A percentile compares a stretch with the other conserved stretches of the same genome.
Evolutionary conservation across 2,329 filamentous ascomycete species (phyloP).

Genomic region (Dryadomyces quercus-mongolicae): DNA sequence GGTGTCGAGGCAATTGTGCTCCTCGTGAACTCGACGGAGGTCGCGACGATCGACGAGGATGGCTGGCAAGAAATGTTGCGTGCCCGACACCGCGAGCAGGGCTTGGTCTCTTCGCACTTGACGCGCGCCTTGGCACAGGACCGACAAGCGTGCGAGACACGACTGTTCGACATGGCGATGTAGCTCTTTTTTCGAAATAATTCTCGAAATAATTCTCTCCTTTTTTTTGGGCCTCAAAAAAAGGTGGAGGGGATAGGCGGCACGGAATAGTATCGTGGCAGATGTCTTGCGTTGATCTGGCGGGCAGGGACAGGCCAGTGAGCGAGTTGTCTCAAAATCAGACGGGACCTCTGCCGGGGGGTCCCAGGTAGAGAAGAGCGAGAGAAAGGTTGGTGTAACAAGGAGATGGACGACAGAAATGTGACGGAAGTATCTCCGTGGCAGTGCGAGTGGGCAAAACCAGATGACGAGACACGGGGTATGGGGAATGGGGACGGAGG

Average conservation of each 20-base stretch:
- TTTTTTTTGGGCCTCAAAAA: too few relatives aligned
- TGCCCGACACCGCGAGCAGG: conserved; percentile 36
- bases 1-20: conserved; percentile 7
- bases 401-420: background rate
- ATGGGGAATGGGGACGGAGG: background rate
- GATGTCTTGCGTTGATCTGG: too few relatives aligned
- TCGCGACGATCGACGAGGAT: background rate
- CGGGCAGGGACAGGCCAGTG: too few relatives aligned
- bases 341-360: too few relatives aligned
- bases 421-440: background rate
- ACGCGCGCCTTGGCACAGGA: conserved; percentile 39
- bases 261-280: too few relatives aligned
- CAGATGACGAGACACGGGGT: background rate
- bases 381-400: too few relatives aligned
- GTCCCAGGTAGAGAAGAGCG: too few relatives aligned
- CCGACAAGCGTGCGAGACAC: conserved; percentile 43
- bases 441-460: background rate
- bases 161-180: conserved; percentile 14
- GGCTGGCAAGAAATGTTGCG: conserved; percentile 32
- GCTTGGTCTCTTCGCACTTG: conserved; percentile 43
- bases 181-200: too few relatives aligned
- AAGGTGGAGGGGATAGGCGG: too few relatives aligned
- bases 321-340: background rate
- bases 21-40: background rate
- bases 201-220: too few relatives aligned